Conservation (phyloP, 2,329 filamentous ascomycete genomes). For the Diaporthe eres region DNA sequence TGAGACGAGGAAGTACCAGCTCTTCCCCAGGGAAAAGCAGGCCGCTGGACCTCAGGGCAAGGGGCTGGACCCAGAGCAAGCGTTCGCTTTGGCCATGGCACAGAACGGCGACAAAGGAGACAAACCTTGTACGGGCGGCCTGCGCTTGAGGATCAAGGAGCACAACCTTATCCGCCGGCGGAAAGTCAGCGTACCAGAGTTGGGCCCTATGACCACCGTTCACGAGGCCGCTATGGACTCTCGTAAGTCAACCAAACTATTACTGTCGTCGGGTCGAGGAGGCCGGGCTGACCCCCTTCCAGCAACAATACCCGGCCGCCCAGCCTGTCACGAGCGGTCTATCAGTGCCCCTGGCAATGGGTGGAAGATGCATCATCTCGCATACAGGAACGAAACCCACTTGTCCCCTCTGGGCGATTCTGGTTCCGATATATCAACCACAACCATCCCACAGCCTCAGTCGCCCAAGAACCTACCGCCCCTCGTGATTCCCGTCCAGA, state of each 20-base stretch:
- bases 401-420: constrained; percentile 15
- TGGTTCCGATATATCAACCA: constrained; percentile 41
- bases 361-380: constrained; percentile 61
- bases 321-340: constrained; percentile 75
- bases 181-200: constrained; percentile 75
- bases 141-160: constrained; percentile 70
- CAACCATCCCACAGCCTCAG: constrained; percentile 54
- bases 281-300: constrained; percentile 44
- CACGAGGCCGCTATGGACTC: constrained; percentile 79
- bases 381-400: constrained; percentile 38
- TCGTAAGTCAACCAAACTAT: constrained; percentile 64
- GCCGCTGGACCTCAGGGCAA: constrained; percentile 58
- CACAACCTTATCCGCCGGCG: constrained; percentile 70
- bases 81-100: constrained; percentile 59
- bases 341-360: constrained; percentile 71
- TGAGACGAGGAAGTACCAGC: constrained; percentile 70
- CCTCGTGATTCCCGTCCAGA: constrained; percentile 67
- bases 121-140: constrained; percentile 54
- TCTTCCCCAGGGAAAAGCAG: constrained; percentile 70
- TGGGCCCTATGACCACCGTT: constrained; percentile 78
- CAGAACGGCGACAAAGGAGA: constrained; percentile 57
- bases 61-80: constrained; percentile 65
- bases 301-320: constrained; percentile 78
- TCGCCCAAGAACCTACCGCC: constrained; percentile 70
- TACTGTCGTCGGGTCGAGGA: constrained; percentile 26